Base-by-base conservation (phyloP, 2,329 filamentous ascomycete species). In the Colletotrichum lentis region DNA sequence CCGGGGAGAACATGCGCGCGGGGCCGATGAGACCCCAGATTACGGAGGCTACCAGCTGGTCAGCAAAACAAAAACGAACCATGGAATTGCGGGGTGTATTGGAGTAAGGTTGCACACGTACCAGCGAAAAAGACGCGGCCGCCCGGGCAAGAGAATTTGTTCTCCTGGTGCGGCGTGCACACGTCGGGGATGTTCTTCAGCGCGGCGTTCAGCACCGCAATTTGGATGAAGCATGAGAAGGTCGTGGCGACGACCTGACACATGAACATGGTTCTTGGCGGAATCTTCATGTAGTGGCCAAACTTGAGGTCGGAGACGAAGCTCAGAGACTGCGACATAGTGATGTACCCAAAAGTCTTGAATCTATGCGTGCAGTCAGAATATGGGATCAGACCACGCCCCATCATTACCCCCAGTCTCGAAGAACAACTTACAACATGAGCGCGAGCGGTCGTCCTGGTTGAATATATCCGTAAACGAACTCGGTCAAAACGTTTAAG, bases 381-480 rank as follows among this genome's bases (percentile, higher is more conserved):
- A 50, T 24, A 10, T 62, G 20, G n/a, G 24, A 3, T 22, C 3
- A 2, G 44, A 66, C 65, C 8, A 31, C 27, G 27, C 27, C 27
- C 27, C 27, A 31, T 31, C 27, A 7, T 31, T 8, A 8, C 27
- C 7, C 7, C 27, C 7, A 8, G 67, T 58, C n/a, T 16, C 18
- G 47, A 22, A 31, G 5, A 11, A 8, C 6, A 24, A 73, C 81
- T 71, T 75, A 91, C 80, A 93, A 83, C 90, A 94, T 93, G 69
- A 93, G 85, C 0, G 89, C 91, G 62, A 93, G 79, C 0, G 91
- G 91, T 6, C 86, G 81, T 2, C 91, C 91, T 0, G 90, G 90
- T 70, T 92, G 89, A 73, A 93, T 91, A 73, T 93, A 93, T 1
- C 91, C 91, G 67, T 88, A 88, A 4, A 94, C 80, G 71, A 93